Evolutionary conservation across 2,329 filamentous ascomycete genomes (phyloP), one percentile per base, ranked within the genome.

Genomic region (Talaromyces sp.): DNA sequence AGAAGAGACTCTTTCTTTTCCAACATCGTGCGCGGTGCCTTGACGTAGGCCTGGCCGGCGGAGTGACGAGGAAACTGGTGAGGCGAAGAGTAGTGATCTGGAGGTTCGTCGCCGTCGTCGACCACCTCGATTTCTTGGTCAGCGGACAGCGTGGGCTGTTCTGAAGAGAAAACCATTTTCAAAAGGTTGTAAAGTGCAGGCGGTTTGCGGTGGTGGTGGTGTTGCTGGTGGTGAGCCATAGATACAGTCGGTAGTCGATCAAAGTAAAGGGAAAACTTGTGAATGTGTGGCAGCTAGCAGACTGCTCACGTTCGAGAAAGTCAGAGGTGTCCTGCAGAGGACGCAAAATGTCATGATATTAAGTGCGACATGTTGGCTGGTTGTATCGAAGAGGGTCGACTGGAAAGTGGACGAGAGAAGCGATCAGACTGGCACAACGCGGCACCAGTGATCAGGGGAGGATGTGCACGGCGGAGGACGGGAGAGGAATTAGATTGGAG

Each of bases 81-180:
- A 59, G 67, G 70, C 14, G 70, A 60, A 56, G 67, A 63, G 52
- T 66, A 70, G 32, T 70, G 67, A 65, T 97, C 92, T 68, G 92
- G 92, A 55, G 92, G 92, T 75, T 97, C 93, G 75, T 97, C 93
- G 56, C 87, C 82, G 69, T 97, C 93, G 65, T 89, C 84, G 61
- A 82, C 78, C 66, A 86, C 74, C 60, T 96, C 92, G 61, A 87
- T 84, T 56, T 85, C 84, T 50, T 74, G 75, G 54, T 70, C 69
- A 35, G 67, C 61, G 12, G 69, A 70, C 63, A 71, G 70, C 52
- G 69, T 73, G 59, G 75, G 72, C 59, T 74, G 69, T 54, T 75
- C 75, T 50, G 76, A 73, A 31, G 77, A 70, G 58, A 75, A 70
- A 43, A 80, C 70, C 75, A 80, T 78, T 67, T 76, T 79, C 62